Evolutionary conservation across 139 green algal species (phyloP).

Genomic region (Diplosphaera chodatii): DNA sequence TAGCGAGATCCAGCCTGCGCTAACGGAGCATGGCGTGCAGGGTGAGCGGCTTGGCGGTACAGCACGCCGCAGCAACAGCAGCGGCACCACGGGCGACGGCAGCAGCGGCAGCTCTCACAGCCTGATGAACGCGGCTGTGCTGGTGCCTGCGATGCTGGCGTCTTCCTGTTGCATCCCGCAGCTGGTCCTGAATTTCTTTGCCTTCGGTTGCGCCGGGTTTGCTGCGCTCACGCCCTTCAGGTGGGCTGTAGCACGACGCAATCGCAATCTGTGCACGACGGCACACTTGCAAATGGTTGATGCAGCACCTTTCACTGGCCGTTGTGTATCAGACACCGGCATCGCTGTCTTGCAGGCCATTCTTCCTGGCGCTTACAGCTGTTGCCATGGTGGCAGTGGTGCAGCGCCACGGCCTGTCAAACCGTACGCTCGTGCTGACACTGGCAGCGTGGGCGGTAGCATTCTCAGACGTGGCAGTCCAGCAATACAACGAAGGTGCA

Average conservation of each 20-base stretch:
- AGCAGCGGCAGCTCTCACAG: background rate
- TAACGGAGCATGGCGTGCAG: too few species aligned
- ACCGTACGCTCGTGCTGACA: background rate
- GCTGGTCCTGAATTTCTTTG: background rate
- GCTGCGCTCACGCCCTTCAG: background rate
- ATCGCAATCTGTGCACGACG: too few species aligned
- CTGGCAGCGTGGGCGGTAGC: background rate
- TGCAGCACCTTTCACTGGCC: too few species aligned
- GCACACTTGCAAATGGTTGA: too few species aligned
- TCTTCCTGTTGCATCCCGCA: background rate
- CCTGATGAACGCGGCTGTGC: background rate
- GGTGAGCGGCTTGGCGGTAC: too few species aligned
- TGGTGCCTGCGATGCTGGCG: background rate
- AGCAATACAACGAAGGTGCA: background rate
- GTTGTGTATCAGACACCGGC: too few species aligned
- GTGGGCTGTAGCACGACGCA: too few species aligned
- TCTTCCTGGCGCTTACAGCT: background rate
- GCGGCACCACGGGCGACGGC: background rate
- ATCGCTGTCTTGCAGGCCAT: background rate
- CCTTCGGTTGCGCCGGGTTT: background rate
- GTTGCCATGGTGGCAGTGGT: background rate
- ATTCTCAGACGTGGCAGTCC: background rate
- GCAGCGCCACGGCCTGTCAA: background rate
- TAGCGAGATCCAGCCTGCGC: background rate
- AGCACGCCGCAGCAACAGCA: background rate